phyloP scores from a whole-genome alignment of 2,329 filamentous ascomycete species.

The Purpureocillium lavendulum region DNA sequence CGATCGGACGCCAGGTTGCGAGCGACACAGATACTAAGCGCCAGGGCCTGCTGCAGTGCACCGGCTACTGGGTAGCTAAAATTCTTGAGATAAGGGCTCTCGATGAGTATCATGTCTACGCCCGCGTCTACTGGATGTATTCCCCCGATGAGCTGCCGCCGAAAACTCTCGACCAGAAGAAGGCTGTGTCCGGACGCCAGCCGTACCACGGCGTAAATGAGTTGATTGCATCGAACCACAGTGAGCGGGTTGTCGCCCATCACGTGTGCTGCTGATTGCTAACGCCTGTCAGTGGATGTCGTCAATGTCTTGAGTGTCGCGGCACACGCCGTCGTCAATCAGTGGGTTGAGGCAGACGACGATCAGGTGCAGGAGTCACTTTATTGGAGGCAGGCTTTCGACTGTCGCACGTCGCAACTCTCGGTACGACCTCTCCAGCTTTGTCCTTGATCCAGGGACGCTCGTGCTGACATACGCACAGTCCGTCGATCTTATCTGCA shows the following conservation, averaged over 20 bases:
- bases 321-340: constrained; percentile 49
- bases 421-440: constrained; percentile 37
- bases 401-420: constrained; percentile 47
- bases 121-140: constrained; percentile 70
- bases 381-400: constrained; percentile 58
- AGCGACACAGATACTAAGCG: constrained; percentile 7
- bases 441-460: not conserved
- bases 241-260: constrained; percentile 33
- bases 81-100: constrained; percentile 70
- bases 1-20: constrained; percentile 41
- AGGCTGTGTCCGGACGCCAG: constrained; percentile 43
- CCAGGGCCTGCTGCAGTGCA: constrained; percentile 15
- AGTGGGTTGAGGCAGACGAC: constrained; percentile 64
- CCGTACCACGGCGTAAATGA: constrained; percentile 61
- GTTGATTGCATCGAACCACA: constrained; percentile 65
- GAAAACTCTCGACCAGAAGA: constrained; percentile 45
- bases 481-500: constrained; percentile 48
- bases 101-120: constrained; percentile 66
- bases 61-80: constrained; percentile 64
- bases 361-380: constrained; percentile 50
- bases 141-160: constrained; percentile 61
- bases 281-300: constrained; percentile 49
- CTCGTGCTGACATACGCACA: constrained; percentile 20
- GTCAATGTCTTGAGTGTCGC: constrained; percentile 66
- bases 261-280: not conserved